Percentiles rank a stretch among this genome's conserved stretches.
Evolutionary conservation across 1,139 yeast species (phyloP).

Genomic region (Saccharomyces hybrid): DNA sequence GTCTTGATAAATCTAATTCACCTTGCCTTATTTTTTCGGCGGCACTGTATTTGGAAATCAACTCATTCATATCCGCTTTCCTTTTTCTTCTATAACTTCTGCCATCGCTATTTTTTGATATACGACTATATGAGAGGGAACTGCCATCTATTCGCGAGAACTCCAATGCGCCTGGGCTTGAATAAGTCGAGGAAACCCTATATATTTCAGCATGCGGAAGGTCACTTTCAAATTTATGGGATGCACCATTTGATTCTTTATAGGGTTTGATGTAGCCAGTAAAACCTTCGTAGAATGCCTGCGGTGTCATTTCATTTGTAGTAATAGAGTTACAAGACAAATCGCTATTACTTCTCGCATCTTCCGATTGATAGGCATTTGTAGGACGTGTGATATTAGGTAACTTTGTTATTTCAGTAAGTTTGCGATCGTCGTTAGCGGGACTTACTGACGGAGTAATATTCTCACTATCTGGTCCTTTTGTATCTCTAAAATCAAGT

Average conservation of each 20-base stretch:
- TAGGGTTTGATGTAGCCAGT: background rate
- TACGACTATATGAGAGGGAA: background rate
- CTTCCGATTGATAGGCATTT: background rate
- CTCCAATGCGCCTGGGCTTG: conserved; percentile 6
- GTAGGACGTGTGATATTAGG: background rate
- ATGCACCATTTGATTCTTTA: background rate
- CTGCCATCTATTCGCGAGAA: background rate
- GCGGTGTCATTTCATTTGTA: background rate
- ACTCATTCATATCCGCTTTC: conserved; percentile 44
- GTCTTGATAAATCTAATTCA: conserved; percentile 24
- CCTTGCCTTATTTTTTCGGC: conserved; percentile 27
- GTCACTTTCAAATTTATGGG: background rate
- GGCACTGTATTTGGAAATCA: conserved; percentile 54
- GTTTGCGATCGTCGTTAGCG: background rate
- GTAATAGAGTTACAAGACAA: background rate
- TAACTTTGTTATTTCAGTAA: background rate
- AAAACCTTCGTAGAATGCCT: background rate
- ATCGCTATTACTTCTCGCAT: background rate
- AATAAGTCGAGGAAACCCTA: conserved; percentile 4
- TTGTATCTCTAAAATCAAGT: conserved; percentile 49
- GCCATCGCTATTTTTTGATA: background rate
- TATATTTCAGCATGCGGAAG: conserved; percentile 2
- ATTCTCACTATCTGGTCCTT: conserved; percentile 9
- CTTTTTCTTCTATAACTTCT: conserved; percentile 12
- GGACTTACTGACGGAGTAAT: background rate